A percentile compares a stretch with the other conserved stretches of the same genome.
phyloP scores from a whole-genome alignment of 2,329 filamentous ascomycete genomes.

The Rhytidhysteron rufulum region DNA sequence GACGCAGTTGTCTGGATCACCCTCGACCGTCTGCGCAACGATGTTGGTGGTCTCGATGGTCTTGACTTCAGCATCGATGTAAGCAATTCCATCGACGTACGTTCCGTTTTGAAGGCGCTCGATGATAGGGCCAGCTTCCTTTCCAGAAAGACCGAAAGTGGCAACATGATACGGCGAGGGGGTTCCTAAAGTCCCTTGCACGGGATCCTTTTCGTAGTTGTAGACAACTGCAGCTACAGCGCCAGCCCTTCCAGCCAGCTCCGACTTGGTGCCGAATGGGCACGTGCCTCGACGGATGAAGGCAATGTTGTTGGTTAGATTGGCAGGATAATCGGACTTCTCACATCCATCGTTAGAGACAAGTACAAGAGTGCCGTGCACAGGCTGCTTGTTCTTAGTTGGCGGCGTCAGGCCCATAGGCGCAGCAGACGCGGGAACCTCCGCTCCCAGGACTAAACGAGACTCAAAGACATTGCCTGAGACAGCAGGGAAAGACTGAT shows the following conservation, averaged over 20 bases:
- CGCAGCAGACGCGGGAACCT: slow-evolving; percentile 29
- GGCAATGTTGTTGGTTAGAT: slow-evolving; percentile 57
- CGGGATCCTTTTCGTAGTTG: slow-evolving; percentile 60
- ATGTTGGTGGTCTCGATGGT: slow-evolving; percentile 46
- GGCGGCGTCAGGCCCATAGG: slow-evolving; percentile 35
- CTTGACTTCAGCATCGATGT: slow-evolving; percentile 19
- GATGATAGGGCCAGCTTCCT: slow-evolving; percentile 55
- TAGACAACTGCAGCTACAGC: slow-evolving; percentile 68
- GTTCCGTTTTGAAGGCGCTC: slow-evolving; percentile 47
- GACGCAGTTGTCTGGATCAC: slow-evolving; percentile 57
- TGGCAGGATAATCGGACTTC: slow-evolving; percentile 53
- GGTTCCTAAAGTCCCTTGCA: slow-evolving; percentile 61
- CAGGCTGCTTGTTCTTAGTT: slow-evolving; percentile 34
- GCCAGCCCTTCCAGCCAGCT: slow-evolving; percentile 59
- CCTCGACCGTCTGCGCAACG: slow-evolving; percentile 56
- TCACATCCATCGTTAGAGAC: slow-evolving; percentile 52
- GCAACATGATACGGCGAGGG: slow-evolving; percentile 55
- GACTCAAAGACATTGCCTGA: slow-evolving; percentile 22
- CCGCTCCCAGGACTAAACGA: slow-evolving; percentile 30
- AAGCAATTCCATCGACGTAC: slow-evolving; percentile 16
- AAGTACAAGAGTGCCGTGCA: slow-evolving; percentile 30
- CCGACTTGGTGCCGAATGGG: slow-evolving; percentile 62
- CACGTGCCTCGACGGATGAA: slow-evolving; percentile 63
- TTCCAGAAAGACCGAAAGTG: slow-evolving; percentile 63
- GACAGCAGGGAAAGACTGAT: slow-evolving; percentile 36